Conservation (phyloP, 1,284 basidiomycete genomes). For the Apiotrichum gracile region DNA sequence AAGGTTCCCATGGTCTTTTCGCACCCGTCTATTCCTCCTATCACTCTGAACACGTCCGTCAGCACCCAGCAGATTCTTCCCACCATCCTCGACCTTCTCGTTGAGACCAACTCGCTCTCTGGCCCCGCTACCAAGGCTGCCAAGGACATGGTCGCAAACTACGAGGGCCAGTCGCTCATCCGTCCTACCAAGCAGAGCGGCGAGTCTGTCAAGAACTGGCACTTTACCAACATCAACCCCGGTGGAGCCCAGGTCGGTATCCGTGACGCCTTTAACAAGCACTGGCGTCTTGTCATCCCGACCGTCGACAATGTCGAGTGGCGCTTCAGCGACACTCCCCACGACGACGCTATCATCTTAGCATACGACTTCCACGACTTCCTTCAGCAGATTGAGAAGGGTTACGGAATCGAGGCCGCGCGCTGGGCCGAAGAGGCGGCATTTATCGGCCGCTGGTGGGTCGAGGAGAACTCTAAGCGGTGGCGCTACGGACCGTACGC, state of each 20-base stretch:
- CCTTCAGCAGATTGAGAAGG: background rate
- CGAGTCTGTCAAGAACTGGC: background rate
- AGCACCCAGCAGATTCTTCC: background rate
- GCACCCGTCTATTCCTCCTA: background rate
- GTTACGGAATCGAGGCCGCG: slow-evolving; percentile 2
- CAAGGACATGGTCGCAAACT: slow-evolving; percentile 3
- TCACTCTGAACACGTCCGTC: background rate
- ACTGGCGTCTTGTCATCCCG: slow-evolving; percentile 3
- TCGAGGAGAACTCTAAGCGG: slow-evolving; percentile 2
- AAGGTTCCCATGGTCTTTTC: slow-evolving; percentile 1
- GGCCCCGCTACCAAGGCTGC: background rate
- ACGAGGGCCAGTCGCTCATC: slow-evolving; percentile 9
- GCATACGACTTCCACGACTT: background rate
- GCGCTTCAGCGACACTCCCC: background rate
- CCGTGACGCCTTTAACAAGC: background rate
- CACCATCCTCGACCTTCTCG: slow-evolving; percentile 9
- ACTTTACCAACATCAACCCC: slow-evolving; percentile 8
- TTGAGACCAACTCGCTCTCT: slow-evolving; percentile 2
- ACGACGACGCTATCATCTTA: background rate
- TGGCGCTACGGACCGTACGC: slow-evolving; percentile 1
- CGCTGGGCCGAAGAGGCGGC: slow-evolving; percentile 3
- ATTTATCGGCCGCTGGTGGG: slow-evolving; percentile 8
- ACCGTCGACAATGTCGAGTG: slow-evolving; percentile 1
- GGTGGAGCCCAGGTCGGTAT: background rate
- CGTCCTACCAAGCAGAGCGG: background rate